These are phyloP conservation scores for Tricholoma matsutake DNA, from an alignment of 768 basidiomycete species.

Conservation along the genomic window DNA sequence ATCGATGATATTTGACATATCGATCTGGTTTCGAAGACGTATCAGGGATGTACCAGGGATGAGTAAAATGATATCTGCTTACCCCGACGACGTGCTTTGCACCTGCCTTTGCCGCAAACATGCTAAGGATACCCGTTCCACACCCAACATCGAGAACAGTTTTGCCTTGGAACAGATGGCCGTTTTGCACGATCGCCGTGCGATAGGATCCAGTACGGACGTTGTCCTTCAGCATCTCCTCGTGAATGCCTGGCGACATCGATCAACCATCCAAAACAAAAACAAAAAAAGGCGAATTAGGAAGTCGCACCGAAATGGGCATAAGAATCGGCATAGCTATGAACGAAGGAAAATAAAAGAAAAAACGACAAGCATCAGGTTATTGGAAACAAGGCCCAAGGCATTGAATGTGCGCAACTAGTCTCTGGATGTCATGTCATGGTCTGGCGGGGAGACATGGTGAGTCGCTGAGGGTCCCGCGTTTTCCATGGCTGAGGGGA, in stretches of 20 bases:
- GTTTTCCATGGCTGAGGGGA: constrained; percentile 19
- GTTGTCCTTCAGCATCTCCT: constrained; percentile 98
- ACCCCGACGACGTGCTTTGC: constrained; percentile 93
- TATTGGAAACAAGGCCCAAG: constrained; percentile 19
- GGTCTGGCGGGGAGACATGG: constrained; percentile 20
- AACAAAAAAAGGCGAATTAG: background rate
- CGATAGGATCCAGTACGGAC: constrained; percentile 97
- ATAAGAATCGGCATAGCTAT: constrained; percentile 93
- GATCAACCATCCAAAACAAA: constrained; percentile 1
- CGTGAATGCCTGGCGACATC: constrained; percentile 78
- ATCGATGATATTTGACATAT: constrained; percentile 99
- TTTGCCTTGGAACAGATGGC: constrained; percentile 95
- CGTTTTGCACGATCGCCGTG: constrained; percentile 90
- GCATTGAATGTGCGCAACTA: constrained; percentile 60
- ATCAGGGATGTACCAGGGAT: constrained; percentile 5
- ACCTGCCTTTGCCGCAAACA: constrained; percentile 97
- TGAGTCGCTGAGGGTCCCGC: constrained; percentile 28
- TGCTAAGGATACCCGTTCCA: constrained; percentile 95
- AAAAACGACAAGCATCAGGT: constrained; percentile 36
- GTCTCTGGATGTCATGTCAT: constrained; percentile 82
- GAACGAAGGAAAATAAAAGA: constrained; percentile 22
- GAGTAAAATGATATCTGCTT: constrained; percentile 25
- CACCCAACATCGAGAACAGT: constrained; percentile 97
- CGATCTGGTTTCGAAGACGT: constrained; percentile 58
- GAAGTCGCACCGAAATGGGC: constrained; percentile 79